Conservation (phyloP, 176 grass and related monocot species). For the sorghum (Sorghum bicolor) region DNA sequence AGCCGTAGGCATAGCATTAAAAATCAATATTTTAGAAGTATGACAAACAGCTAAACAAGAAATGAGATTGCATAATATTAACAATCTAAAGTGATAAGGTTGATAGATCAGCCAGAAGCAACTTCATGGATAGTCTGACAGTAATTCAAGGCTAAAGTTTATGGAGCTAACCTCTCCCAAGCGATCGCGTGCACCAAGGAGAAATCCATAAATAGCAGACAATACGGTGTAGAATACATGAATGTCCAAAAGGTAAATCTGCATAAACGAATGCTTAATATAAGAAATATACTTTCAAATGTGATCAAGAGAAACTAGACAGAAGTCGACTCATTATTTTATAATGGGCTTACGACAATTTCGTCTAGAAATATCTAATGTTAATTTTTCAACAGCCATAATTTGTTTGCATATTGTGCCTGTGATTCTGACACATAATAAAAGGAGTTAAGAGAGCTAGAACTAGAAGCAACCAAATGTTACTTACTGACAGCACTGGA, state of each 20-base stretch:
- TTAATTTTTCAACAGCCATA: not conserved
- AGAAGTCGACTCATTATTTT: not conserved
- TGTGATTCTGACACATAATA: not conserved
- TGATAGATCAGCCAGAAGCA: not conserved
- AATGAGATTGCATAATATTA: not conserved
- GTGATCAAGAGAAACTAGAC: not conserved
- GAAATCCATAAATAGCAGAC: constrained; percentile 87
- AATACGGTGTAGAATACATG: constrained; percentile 87
- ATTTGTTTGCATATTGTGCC: not conserved
- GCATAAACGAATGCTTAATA: constrained; percentile 21
- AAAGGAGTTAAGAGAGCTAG: not conserved
- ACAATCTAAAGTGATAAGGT: not conserved
- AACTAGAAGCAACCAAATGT: constrained; percentile 20
- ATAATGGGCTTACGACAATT: not conserved
- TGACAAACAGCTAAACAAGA: not conserved
- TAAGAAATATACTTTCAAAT: constrained; percentile 17
- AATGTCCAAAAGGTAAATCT: constrained; percentile 98
- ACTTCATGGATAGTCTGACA: not conserved
- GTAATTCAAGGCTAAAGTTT: constrained; percentile 15
- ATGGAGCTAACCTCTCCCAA: constrained; percentile 74
- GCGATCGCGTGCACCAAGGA: constrained; percentile 81
- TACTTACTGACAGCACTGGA: constrained; percentile 79
- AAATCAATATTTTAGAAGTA: not conserved
- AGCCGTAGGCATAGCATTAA: not conserved
- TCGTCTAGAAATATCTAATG: not conserved